Evolutionary conservation across 257 asterid genomes (phyloP), one percentile per base, ranked within the genome.

Genomic region (Thymus mandschuricus): DNA sequence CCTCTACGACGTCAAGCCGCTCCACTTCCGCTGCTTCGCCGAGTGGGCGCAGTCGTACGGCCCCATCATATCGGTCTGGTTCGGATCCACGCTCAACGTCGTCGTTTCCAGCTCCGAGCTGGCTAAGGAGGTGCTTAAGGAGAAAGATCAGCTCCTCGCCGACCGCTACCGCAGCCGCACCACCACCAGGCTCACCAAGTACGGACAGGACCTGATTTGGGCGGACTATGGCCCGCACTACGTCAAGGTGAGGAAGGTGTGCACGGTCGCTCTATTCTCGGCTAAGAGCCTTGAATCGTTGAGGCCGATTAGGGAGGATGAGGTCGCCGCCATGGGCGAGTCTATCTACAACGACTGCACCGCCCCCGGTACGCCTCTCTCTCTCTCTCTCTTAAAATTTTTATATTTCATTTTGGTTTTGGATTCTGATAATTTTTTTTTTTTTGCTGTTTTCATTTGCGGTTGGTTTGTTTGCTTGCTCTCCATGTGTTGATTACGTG

Each of bases 71-170:
- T 61, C 70, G 1, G 76, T 71, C 13, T 71, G 69, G 70, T 28
- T 61, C 54, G 97, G 96, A 0, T 81, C 97, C 41, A 85, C 86
- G 0, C 80, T 88, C 3, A 91, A 88, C 73, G 85, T 88, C 33
- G 68, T 91, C 29, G 96, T 91, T 44, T 76, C 86, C 3, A 88
- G 41, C 71, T 12, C 92, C 8, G 90, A 86, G 33, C 73, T 91
- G 27, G 96, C 97, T 2, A 87, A 69, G 50, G 87, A 89, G 63
- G 96, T 89, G 1, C 73, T 91, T 50, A 91, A 89, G 60, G 97
- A 91, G 75, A 83, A 91, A 58, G 95, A 91, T 41, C 97, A 91
- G 70, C 95, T 86, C 56, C 82, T 91, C 58, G 92, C 96, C 12
- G 96, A 91, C 45, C 83, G 96, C 73, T 89, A 91, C 35, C 80